Base-by-base conservation (phyloP, 768 basidiomycete species). In the Tulasnella sp. region DNA sequence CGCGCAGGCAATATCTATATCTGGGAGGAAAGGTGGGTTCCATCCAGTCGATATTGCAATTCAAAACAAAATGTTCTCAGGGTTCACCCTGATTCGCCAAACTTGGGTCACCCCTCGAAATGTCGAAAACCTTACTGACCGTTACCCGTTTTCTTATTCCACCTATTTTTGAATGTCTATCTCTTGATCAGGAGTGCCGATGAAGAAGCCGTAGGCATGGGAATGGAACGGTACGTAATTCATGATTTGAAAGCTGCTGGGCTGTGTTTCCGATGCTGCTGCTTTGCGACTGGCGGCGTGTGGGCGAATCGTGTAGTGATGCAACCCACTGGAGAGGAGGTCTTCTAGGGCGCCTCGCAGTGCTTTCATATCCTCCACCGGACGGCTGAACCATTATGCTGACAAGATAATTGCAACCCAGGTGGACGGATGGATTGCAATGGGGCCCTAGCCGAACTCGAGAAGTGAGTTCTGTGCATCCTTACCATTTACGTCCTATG, bases 151-250 rank as follows among this genome's bases (percentile, higher is more conserved):
- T 52, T 53, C 41, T 30, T 1, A n/a, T 17, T 53, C 31, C 34
- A n/a, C 24, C 21, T 56, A 24, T 30, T 49, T 59, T 48, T 48
- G 46, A 21, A 48, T 22, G 21, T 59, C n/a, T n/a, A n/a, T n/a
- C n/a, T n/a, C n/a, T n/a, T n/a, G n/a, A n/a, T n/a, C n/a, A 59
- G 57, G 57, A 53, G 42, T 53, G 49, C 59, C 19, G 59, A 60
- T 46, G 49, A 43, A 24, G 59, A 60, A 60, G 59, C 59, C 27
- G 45, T 48, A n/a, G 59, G 59, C 19, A 60, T 60, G 59, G 59
- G 59, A 17, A 59, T 59, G 52, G 49, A 53, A 60, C 41, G 49
- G 49, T 60, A 3, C 42, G 59, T 48, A 25, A 19, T 17, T 11
- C 41, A 43, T 19, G 41, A 11, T n/a, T n/a, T n/a, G n/a, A 25